These are phyloP conservation scores for Cryphonectria naterciae DNA, from an alignment of 2,329 filamentous ascomycete species.

Conservation along the genomic window DNA sequence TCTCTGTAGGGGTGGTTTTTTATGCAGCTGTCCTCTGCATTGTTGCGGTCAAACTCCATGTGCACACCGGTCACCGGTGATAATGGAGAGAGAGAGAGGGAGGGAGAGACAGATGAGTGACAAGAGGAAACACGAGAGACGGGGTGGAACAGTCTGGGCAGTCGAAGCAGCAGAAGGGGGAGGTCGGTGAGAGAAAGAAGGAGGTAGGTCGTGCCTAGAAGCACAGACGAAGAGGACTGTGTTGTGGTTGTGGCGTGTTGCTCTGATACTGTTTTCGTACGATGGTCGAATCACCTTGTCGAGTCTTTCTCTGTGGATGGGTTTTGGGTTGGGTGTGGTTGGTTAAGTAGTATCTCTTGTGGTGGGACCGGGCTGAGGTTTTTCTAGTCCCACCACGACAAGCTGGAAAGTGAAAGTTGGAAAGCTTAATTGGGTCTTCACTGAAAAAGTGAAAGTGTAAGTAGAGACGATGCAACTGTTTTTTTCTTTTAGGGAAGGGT, in stretches of 20 bases:
- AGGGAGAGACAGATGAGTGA: background rate
- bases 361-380: conserved; percentile 22
- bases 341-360: background rate
- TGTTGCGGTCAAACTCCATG: conserved; percentile 38
- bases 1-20: conserved; percentile 37
- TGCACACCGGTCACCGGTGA: conserved; percentile 18
- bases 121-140: background rate
- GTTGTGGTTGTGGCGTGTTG: conserved; percentile 1
- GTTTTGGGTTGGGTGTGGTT: background rate
- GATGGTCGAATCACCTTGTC: background rate
- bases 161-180: background rate
- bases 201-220: background rate
- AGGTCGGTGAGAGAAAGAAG: background rate
- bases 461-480: background rate
- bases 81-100: background rate
- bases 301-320: background rate
- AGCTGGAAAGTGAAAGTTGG: background rate
- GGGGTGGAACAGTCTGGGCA: background rate
- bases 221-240: background rate
- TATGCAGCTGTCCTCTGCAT: conserved; percentile 48
- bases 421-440: background rate
- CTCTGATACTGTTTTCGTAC: conserved; percentile 10
- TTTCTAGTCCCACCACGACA: conserved; percentile 24
- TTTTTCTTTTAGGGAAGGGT: background rate
- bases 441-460: background rate